These are phyloP conservation scores for Microdochium bolleyi DNA, from an alignment of 2,329 filamentous ascomycete species.

Conservation along the genomic window DNA sequence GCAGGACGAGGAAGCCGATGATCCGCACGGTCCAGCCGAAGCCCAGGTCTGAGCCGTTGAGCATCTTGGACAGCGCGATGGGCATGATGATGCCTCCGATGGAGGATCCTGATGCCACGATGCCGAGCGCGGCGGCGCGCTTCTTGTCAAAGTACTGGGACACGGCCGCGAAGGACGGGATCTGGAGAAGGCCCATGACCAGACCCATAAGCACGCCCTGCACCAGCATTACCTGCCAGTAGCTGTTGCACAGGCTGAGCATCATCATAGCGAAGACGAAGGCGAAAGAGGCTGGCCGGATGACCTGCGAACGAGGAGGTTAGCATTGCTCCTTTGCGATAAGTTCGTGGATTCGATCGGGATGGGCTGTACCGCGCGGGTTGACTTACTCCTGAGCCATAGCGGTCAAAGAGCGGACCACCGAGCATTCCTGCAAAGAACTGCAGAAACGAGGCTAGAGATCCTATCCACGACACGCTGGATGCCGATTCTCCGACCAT, in stretches of 20 bases:
- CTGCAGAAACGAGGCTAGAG: slow-evolving; percentile 19
- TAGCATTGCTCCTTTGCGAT: too few species aligned
- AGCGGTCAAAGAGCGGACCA: slow-evolving; percentile 27
- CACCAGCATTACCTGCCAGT: slow-evolving; percentile 40
- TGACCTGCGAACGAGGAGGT: slow-evolving; percentile 23
- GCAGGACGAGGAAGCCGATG: slow-evolving; percentile 41
- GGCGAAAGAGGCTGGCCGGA: slow-evolving; percentile 21
- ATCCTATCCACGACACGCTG: slow-evolving; percentile 27
- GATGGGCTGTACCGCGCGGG: too few species aligned
- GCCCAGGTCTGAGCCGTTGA: slow-evolving; percentile 31
- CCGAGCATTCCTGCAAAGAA: slow-evolving; percentile 17
- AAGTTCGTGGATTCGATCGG: too few species aligned
- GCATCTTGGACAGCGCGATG: slow-evolving; percentile 34
- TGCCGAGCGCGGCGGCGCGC: slow-evolving; percentile 48
- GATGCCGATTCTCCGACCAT: slow-evolving; percentile 15
- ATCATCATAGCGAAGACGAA: slow-evolving; percentile 33
- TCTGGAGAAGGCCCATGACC: slow-evolving; percentile 48
- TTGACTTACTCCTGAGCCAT: slow-evolving; percentile 12
- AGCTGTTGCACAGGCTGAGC: slow-evolving; percentile 31
- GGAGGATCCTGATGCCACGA: slow-evolving; percentile 49
- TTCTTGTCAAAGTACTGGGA: slow-evolving; percentile 52
- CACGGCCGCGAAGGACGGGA: slow-evolving; percentile 49
- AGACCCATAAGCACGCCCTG: slow-evolving; percentile 40
- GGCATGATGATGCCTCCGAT: slow-evolving; percentile 48
- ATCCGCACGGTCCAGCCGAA: slow-evolving; percentile 46